Conservation (phyloP, 768 basidiomycete genomes). For the Hypholoma fasciculare region DNA sequence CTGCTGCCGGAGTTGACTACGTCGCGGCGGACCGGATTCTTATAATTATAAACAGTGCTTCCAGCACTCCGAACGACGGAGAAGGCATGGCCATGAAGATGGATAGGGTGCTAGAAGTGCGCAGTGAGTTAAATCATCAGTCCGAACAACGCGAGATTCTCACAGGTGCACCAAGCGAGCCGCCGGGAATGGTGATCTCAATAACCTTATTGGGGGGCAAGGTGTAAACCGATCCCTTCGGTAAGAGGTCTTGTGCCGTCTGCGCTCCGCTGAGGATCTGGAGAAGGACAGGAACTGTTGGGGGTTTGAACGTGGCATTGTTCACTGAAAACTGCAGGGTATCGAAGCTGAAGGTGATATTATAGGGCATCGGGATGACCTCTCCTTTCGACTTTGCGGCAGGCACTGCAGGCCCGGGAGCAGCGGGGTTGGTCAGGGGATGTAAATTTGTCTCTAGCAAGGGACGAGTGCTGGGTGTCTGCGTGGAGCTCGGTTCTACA, state of each 20-base stretch:
- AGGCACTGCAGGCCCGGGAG: neutral
- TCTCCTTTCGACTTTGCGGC: neutral
- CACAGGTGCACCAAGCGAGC: slow-evolving; percentile 19
- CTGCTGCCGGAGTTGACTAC: neutral
- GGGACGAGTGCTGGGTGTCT: neutral
- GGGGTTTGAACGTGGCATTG: slow-evolving; percentile 29
- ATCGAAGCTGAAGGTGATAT: neutral
- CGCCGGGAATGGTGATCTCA: slow-evolving; percentile 44
- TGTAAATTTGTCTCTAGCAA: neutral
- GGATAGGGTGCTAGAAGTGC: slow-evolving; percentile 36
- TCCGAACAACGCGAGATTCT: neutral
- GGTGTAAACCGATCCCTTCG: slow-evolving; percentile 39
- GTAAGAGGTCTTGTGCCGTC: slow-evolving; percentile 38
- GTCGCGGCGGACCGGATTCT: slow-evolving; percentile 44
- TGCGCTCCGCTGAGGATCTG: slow-evolving; percentile 49
- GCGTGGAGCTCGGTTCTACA: slow-evolving; percentile 41
- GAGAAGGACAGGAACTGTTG: slow-evolving; percentile 46
- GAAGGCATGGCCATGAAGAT: slow-evolving; percentile 42
- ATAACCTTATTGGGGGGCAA: slow-evolving; percentile 46
- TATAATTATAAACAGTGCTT: slow-evolving; percentile 33
- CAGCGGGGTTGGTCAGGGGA: neutral
- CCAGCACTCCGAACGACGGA: slow-evolving; percentile 40
- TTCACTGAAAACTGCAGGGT: slow-evolving; percentile 27
- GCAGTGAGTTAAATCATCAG: neutral
- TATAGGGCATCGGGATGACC: neutral